Conservation (phyloP, 768 basidiomycete genomes). For the Amanita rubescens region DNA sequence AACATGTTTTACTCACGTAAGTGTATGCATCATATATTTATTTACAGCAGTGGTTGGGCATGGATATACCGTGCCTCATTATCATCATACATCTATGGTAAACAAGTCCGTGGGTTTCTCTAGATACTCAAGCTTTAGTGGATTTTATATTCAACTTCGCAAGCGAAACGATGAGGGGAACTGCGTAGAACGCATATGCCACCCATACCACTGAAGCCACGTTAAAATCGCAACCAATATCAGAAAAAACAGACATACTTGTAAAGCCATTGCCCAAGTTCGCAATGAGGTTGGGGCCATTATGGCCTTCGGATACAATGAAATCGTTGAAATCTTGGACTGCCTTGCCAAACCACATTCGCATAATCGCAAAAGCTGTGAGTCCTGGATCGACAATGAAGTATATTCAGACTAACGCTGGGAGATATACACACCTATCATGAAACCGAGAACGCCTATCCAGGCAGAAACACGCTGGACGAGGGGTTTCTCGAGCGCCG, state of each 20-base stretch:
- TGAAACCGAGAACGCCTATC: slow-evolving; percentile 72
- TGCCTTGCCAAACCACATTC: slow-evolving; percentile 79
- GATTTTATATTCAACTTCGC: slow-evolving; percentile 59
- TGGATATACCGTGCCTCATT: not conserved
- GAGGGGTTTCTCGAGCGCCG: slow-evolving; percentile 45
- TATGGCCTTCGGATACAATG: slow-evolving; percentile 42
- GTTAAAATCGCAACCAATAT: not conserved
- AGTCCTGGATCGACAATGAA: slow-evolving; percentile 36
- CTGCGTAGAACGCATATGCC: slow-evolving; percentile 65
- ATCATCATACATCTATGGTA: not conserved
- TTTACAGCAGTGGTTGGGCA: no score
- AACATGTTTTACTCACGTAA: no score
- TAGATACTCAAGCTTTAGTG: slow-evolving; percentile 12
- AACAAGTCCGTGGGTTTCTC: not conserved
- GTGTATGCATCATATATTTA: no score
- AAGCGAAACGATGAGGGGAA: slow-evolving; percentile 62
- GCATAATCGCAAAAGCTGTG: slow-evolving; percentile 60
- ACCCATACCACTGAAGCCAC: slow-evolving; percentile 62
- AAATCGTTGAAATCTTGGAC: slow-evolving; percentile 69
- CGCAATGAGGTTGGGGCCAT: slow-evolving; percentile 56
- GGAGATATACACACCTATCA: slow-evolving; percentile 41
- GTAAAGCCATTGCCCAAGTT: slow-evolving; percentile 64
- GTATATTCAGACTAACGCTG: not conserved
- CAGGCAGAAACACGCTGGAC: slow-evolving; percentile 59
- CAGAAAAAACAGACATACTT: slow-evolving; percentile 37